Conservation (phyloP, 2,329 filamentous ascomycete species). For the Penicillium sp. region DNA sequence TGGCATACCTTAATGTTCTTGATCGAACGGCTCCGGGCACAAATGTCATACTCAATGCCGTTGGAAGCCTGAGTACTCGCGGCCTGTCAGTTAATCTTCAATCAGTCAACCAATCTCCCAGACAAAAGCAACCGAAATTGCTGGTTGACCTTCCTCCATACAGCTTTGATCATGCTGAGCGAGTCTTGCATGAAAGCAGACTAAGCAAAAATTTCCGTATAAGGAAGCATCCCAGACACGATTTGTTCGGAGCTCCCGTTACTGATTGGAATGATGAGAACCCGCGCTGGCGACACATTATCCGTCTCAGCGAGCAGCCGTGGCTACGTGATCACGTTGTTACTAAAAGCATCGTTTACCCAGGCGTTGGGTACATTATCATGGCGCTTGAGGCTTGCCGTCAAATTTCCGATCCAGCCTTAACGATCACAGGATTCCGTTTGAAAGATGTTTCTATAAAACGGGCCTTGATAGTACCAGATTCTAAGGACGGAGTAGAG, state of each 20-base stretch:
- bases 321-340: constrained; percentile 29
- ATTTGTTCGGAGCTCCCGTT: constrained; percentile 28
- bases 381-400: constrained; percentile 28
- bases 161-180: constrained; percentile 25
- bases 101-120: constrained; percentile 20
- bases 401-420: constrained; percentile 19
- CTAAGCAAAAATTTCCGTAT: constrained; percentile 24
- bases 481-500: constrained; percentile 29
- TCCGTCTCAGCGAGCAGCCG: constrained; percentile 27
- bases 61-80: constrained; percentile 19
- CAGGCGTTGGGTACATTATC: constrained; percentile 25
- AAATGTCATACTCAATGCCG: constrained; percentile 18
- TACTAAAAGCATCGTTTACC: constrained; percentile 19
- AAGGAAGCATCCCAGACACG: constrained; percentile 25
- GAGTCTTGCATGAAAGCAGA: constrained; percentile 24
- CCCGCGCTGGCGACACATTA: constrained; percentile 27
- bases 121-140: constrained; percentile 10
- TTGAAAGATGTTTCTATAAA: constrained; percentile 25
- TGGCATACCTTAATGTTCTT: constrained; percentile 23
- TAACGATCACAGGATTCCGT: constrained; percentile 15
- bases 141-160: constrained; percentile 27
- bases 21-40: constrained; percentile 22
- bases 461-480: constrained; percentile 27
- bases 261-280: constrained; percentile 25
- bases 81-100: constrained; percentile 22